phyloP scores from a whole-genome alignment of 176 grass and related monocot genomes.

The Aegilops sharonensis region DNA sequence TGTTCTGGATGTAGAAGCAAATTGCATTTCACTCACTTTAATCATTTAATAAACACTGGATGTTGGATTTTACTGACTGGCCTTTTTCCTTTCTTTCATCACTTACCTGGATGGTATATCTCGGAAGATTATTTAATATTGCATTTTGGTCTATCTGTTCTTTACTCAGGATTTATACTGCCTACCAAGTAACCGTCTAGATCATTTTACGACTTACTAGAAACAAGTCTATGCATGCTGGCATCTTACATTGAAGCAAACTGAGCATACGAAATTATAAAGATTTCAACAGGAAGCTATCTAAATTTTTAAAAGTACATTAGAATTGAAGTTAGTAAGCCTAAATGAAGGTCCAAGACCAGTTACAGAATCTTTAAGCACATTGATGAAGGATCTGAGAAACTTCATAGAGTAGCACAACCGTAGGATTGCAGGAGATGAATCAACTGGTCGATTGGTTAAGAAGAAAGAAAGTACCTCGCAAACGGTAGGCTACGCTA shows the following conservation, averaged over 20 bases:
- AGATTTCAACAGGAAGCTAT: neutral
- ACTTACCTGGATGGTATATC: neutral
- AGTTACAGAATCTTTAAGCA: conserved; percentile 19
- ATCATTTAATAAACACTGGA: neutral
- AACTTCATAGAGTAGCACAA: conserved; percentile 7
- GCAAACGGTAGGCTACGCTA: conserved; percentile 89
- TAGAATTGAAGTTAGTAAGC: neutral
- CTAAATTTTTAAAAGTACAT: neutral
- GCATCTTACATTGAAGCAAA: conserved; percentile 13
- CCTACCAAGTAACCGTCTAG: neutral
- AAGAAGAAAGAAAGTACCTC: conserved; percentile 64
- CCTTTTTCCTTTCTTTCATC: neutral
- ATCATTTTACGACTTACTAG: conserved; percentile 2
- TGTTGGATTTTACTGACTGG: neutral
- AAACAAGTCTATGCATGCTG: neutral
- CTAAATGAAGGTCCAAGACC: neutral
- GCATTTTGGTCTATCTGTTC: neutral
- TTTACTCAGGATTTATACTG: neutral
- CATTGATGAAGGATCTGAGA: neutral
- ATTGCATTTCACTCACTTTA: neutral
- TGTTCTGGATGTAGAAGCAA: neutral
- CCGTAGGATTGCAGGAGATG: neutral
- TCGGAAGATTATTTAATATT: neutral
- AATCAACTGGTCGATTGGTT: conserved; percentile 22
- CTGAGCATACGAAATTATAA: neutral